phyloP scores from a whole-genome alignment of 75 land plant species.

The Larix kaempferi region DNA sequence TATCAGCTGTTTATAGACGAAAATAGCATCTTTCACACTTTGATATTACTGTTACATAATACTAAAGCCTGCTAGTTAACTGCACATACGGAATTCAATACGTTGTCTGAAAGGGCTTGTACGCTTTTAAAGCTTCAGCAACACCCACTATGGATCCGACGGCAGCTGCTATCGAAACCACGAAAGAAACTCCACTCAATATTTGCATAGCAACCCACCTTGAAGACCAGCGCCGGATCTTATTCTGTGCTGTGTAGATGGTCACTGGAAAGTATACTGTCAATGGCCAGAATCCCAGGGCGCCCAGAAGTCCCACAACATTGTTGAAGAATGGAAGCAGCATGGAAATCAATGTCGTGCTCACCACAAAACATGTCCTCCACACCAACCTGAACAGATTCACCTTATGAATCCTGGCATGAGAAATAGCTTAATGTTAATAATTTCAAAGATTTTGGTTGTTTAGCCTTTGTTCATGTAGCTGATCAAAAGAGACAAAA shows the following conservation, averaged over 20 bases:
- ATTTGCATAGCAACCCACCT: conserved; percentile 21
- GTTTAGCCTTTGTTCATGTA: no score
- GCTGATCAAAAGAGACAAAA: no score
- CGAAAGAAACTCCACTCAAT: conserved; percentile 1
- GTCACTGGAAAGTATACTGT: conserved; percentile 27
- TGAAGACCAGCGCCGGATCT: not conserved
- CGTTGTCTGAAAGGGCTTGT: conserved; percentile 13
- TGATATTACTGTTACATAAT: no score
- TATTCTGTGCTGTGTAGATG: conserved; percentile 17
- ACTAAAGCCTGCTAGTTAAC: no score
- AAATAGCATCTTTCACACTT: no score
- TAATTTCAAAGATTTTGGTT: no score
- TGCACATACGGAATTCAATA: conserved; percentile 1
- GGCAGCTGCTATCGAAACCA: conserved; percentile 38
- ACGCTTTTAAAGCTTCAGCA: conserved; percentile 11
- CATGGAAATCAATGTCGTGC: not conserved
- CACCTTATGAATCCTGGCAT: no score
- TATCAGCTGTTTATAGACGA: no score
- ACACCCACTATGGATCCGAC: conserved; percentile 37
- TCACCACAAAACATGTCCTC: conserved; percentile 56
- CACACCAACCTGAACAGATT: conserved; percentile 50
- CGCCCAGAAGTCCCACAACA: not conserved
- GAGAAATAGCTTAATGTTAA: no score
- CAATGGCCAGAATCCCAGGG: conserved; percentile 23
- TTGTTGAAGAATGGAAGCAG: no score